These are phyloP conservation scores for Cyclostephanos invisitatus DNA, from an alignment of 108 stramenopile genomes.

Conservation along the genomic window DNA sequence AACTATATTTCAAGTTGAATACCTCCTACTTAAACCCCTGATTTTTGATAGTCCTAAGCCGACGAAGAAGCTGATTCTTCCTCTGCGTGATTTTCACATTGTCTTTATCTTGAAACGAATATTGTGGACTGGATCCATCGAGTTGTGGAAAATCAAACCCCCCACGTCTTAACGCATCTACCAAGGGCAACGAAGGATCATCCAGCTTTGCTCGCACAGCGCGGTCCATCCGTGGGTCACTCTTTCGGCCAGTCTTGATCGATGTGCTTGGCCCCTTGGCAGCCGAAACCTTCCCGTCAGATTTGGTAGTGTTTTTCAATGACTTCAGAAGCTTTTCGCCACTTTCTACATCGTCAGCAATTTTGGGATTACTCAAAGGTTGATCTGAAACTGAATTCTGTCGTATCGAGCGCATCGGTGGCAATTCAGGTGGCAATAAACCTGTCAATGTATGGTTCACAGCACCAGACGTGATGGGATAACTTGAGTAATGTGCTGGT, in stretches of 20 bases:
- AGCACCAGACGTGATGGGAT: background rate
- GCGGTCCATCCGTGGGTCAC: slow-evolving; percentile 69
- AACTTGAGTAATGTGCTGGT: background rate
- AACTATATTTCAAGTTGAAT: no score
- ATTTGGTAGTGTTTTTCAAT: slow-evolving; percentile 5
- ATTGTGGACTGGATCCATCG: slow-evolving; percentile 46
- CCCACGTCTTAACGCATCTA: slow-evolving; percentile 70
- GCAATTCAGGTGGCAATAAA: background rate
- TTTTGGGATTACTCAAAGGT: background rate
- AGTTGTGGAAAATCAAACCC: slow-evolving; percentile 72
- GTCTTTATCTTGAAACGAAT: slow-evolving; percentile 54
- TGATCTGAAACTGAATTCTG: slow-evolving; percentile 10
- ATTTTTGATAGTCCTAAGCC: slow-evolving; percentile 68
- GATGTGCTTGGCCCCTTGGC: slow-evolving; percentile 34
- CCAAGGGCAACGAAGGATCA: slow-evolving; percentile 61
- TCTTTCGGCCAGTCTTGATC: slow-evolving; percentile 60
- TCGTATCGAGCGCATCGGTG: background rate
- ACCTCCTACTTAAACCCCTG: background rate
- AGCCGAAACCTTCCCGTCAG: background rate
- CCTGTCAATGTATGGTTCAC: background rate
- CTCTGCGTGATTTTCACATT: slow-evolving; percentile 76
- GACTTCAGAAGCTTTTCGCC: background rate
- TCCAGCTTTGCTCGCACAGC: slow-evolving; percentile 76
- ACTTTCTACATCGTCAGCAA: background rate
- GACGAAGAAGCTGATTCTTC: slow-evolving; percentile 78